Evolutionary conservation across 2,329 filamentous ascomycete genomes (phyloP), one percentile per base, ranked within the genome.

Genomic region (Colletotrichum tamarilloi): DNA sequence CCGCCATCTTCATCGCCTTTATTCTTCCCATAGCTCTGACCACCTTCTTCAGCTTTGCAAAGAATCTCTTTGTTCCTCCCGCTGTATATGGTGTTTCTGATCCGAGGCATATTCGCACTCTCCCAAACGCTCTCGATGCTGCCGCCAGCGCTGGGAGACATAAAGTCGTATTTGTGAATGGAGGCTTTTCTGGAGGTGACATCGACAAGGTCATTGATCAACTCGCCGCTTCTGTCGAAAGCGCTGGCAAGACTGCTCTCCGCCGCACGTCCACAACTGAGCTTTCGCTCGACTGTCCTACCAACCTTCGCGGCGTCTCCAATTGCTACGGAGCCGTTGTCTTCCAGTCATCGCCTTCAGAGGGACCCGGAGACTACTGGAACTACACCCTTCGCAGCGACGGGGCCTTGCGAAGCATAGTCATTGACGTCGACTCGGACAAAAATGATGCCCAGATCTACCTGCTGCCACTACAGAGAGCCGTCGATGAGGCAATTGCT

Each of bases 381-480:
- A 97, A 97, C 82, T 98, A 98, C 79, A 95, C 94, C 0, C 86
- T 98, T 30, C 88, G 94, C 69, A 91, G 91, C 3, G 95, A 98
- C 79, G 92, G 92, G 46, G 87, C 90, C 0, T 86, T 97, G 70
- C 92, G 92, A 24, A 89, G 90, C 8, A 80, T 82, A 8, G 89
- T 88, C 67, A 91, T 97, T 74, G 87, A 92, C 75, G 89, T 93
- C 35, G 85, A 91, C 42, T 85, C 85, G n/a, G 82, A 87, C 57
- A 87, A 88, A 76, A 97, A 97, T 79, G 93, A 94, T 80, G 90
- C 90, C 60, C 88, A 98, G 81, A 85, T 96, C 24, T 97, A 95
- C 77, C 83, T 93, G 52, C 84, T 97, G 22, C 95, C 95, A 1
- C 85, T 98, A 26, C 95, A 97, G 81, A 90, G 91, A 74, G 91